Evolutionary conservation across 257 asterid species (phyloP), one percentile per base, ranked within the genome.

Genomic region (Gynochthodes officinalis): DNA sequence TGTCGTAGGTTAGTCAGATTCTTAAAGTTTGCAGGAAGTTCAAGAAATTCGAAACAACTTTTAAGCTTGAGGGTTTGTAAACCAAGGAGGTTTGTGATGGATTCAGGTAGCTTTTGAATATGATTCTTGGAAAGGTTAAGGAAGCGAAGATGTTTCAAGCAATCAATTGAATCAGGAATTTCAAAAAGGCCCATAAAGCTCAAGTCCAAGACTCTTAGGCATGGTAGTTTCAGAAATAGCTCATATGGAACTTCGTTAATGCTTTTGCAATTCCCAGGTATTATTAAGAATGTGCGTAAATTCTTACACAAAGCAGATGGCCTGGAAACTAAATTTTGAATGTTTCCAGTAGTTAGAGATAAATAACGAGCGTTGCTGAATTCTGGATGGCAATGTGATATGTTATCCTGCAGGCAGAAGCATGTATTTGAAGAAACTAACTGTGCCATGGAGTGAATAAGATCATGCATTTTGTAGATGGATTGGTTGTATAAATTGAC

Each of bases 121-220:
- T 59, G 72, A 74, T 79, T 87, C 52, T 53, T 75, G 5, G 84
- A 83, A 15, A 82, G 81, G 78, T 79, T 76, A 76, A 87, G 88
- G 66, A 71, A 82, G 18, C 83, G 83, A n/a, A 87, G 86, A 78
- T 77, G 85, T 58, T 82, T 76, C 77, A 81, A 69, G 69, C 44
- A n/a, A 2, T 19, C 75, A 74, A 83, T 60, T 0, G 80, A 67
- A 25, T 67, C 66, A 18, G 83, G 85, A 15, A 87, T 48, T 39
- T 75, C 83, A 37, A 14, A 44, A 67, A 87, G 80, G 60, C 80
- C 79, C 28, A 72, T n/a, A 30, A 67, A 21, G 16, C 83, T 82
- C 72, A 87, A 79, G 55, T 84, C 84, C 7, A 83, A 10, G 18
- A 82, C 88, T 70, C 88, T 83, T 75, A 81, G 60, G 50, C 27